These are phyloP conservation scores for Bocquillonia castaneifolia DNA, from an alignment of 441 rosid genomes.

Conservation along the genomic window DNA sequence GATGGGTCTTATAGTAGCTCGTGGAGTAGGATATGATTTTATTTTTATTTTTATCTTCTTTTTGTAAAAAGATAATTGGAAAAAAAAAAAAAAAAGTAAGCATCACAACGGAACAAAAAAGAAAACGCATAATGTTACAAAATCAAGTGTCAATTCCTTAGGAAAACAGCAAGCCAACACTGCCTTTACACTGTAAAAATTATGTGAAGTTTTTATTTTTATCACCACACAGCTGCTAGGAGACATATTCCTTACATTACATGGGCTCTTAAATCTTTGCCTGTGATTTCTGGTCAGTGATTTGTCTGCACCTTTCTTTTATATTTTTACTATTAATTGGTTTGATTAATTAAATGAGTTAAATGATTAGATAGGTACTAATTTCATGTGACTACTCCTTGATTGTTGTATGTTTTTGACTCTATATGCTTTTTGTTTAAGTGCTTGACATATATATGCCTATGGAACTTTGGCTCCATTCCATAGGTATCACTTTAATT, in stretches of 20 bases:
- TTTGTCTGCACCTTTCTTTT: constrained; percentile 1
- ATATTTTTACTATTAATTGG: background rate
- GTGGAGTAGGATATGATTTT: background rate
- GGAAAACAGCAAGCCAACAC: constrained; percentile 3
- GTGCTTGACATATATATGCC: too few species aligned
- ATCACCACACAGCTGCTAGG: background rate
- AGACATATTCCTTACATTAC: background rate
- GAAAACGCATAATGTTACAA: constrained; percentile 10
- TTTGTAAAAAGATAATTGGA: too few species aligned
- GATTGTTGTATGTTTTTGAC: background rate
- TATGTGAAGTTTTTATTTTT: background rate
- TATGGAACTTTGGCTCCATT: background rate
- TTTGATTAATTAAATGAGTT: background rate
- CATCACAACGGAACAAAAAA: background rate
- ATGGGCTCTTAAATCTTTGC: background rate
- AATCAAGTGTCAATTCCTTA: constrained; percentile 14
- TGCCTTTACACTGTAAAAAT: constrained; percentile 4
- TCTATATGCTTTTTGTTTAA: too few species aligned
- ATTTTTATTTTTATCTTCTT: background rate
- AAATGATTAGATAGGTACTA: background rate
- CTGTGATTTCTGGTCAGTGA: constrained; percentile 16
- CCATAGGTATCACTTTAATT: background rate
- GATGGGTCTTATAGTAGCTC: background rate
- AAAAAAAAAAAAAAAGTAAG: background rate
- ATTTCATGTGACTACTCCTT: constrained; percentile 11